Evolutionary conservation across 805 yeast genomes (phyloP), one percentile per base, ranked within the genome.

Genomic region (Wickerhamiella brachini): DNA sequence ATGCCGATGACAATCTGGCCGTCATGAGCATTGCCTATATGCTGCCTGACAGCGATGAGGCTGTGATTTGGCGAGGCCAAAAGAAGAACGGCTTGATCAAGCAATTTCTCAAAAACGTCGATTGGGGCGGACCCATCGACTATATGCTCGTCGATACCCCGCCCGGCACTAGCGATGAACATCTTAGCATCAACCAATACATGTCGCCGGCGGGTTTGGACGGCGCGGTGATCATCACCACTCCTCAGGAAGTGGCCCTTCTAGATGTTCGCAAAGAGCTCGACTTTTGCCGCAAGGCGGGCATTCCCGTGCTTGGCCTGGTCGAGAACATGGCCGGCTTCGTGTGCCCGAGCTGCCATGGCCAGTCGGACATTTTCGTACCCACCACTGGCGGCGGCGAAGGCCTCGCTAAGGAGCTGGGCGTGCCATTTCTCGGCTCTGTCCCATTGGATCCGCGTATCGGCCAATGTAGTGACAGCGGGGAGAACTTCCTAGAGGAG

Each of bases 281-380:
- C 20, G 95, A 90, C 63, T 93, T 93, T 61, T 93, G 98, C 66
- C 74, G 80, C 44, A 93, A 93, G 65, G 97, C 97, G 1, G 81
- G 80, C 1, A 88, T 93, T 54, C 81, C 76, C 53, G 76, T 93
- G 2, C 66, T 93, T 44, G 99, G 99, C 0, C 67, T 93, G 13
- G 97, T 93, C 18, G 99, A 93, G 65, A 93, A 93, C 65, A 93
- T 93, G 99, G 79, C 95, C 8, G 99, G 98, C 2, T 93, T 93
- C 69, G 97, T 93, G 15, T 93, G 99, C 65, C 98, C 98, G 3
- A 79, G 74, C 61, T 93, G 99, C 68, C 78, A 85, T 55, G 93
- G 93, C 8, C 85, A 89, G 67, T 85, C 95, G 0, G 79, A 81
- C 61, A 89, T 93, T 4, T 93, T 93, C 68, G 81, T 83, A 54